These are phyloP conservation scores for Phytopythium cucurbitacearum DNA, from an alignment of 352 stramenopile genomes.

Conservation along the genomic window DNA sequence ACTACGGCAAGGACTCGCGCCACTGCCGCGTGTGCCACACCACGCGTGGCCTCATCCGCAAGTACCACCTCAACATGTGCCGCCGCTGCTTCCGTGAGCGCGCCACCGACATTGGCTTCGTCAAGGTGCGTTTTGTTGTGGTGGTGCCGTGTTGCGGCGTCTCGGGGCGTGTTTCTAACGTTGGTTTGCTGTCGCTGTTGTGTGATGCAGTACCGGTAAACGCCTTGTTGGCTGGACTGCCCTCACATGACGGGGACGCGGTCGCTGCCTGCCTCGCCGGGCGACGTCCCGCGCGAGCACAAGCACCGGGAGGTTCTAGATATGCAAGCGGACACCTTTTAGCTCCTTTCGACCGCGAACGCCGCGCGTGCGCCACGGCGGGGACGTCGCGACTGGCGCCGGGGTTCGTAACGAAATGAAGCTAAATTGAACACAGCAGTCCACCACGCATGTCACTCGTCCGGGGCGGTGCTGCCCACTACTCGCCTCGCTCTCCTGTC, in stretches of 20 bases:
- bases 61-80: constrained; percentile 96
- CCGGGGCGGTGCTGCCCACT: too few relatives aligned
- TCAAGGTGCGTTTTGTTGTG: constrained; percentile 66
- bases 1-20: constrained; percentile 88
- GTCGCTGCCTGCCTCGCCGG: constrained; percentile 25
- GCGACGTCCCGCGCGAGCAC: constrained; percentile 20
- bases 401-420: constrained; percentile 47
- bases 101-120: constrained; percentile 93
- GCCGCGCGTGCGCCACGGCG: too few relatives aligned
- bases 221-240: constrained; percentile 40
- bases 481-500: too few relatives aligned
- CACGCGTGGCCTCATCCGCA: constrained; percentile 92
- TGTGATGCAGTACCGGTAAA: constrained; percentile 58
- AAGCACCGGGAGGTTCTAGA: constrained; percentile 41
- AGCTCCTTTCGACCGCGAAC: constrained; percentile 10
- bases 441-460: too few relatives aligned
- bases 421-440: constrained; percentile 41
- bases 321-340: constrained; percentile 57
- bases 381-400: background rate
- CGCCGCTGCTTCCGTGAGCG: constrained; percentile 95
- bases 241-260: constrained; percentile 22
- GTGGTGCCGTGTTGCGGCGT: too few relatives aligned
- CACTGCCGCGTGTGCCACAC: constrained; percentile 90
- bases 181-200: constrained; percentile 1
- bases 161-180: background rate